A percentile compares a stretch with the other conserved stretches of the same genome.
phyloP scores from a whole-genome alignment of 2,329 filamentous ascomycete genomes.

The Neopestalotiopsis clavispora region DNA sequence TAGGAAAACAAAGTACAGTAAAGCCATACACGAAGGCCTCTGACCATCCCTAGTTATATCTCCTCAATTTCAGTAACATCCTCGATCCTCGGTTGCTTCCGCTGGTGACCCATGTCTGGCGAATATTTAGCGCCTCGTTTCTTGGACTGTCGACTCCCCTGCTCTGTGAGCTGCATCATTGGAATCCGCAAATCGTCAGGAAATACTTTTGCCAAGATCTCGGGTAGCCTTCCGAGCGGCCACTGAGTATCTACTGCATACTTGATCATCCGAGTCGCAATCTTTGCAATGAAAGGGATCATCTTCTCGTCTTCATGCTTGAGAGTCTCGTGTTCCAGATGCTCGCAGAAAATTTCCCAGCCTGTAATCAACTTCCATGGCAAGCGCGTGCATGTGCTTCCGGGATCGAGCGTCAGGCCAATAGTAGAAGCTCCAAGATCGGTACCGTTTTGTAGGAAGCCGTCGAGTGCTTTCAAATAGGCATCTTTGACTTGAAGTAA shows the following conservation, averaged over 20 bases:
- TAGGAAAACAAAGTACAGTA: no score
- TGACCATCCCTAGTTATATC: no score
- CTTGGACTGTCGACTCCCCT: neutral
- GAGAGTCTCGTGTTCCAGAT: neutral
- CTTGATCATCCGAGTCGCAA: neutral
- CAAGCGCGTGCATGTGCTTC: neutral
- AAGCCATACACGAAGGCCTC: no score
- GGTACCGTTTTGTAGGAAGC: neutral
- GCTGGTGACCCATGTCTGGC: neutral
- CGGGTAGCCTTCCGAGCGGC: neutral
- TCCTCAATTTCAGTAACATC: no score
- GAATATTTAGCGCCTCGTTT: neutral
- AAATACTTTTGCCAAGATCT: neutral
- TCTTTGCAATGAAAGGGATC: neutral
- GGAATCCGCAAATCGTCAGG: neutral
- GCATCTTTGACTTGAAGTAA: neutral
- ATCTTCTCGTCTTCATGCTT: neutral
- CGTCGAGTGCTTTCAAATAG: neutral
- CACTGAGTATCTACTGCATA: neutral
- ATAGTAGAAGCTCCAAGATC: neutral
- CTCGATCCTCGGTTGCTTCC: no score
- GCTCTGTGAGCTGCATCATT: neutral
- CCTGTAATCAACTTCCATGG: neutral
- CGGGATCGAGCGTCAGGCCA: neutral
- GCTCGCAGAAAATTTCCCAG: conserved; percentile 3